These are phyloP conservation scores for Arthrobotrys iridis DNA, from an alignment of 2,329 filamentous ascomycete species.

Conservation along the genomic window DNA sequence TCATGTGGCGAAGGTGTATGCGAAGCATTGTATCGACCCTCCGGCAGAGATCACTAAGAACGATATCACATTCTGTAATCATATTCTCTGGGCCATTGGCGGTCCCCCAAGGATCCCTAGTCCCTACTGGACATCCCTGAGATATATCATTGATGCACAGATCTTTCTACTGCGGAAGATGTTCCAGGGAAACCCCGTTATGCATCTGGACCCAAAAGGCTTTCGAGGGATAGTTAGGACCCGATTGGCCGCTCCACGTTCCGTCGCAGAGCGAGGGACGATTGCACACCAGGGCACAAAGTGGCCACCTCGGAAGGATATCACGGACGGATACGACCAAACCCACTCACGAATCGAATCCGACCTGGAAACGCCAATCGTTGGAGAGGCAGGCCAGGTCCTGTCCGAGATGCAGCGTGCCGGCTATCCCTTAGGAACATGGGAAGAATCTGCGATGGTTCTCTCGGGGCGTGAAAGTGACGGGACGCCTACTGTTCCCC, in stretches of 20 bases:
- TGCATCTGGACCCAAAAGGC: conserved; percentile 46
- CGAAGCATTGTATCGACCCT: conserved; percentile 44
- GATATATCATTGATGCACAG: conserved; percentile 48
- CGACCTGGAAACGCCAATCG: conserved; percentile 12
- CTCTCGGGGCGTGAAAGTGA: conserved; percentile 56
- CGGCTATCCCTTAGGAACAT: conserved; percentile 53
- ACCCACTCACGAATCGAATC: conserved; percentile 29
- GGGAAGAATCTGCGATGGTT: conserved; percentile 56
- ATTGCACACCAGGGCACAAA: conserved; percentile 43
- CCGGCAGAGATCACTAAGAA: conserved; percentile 34
- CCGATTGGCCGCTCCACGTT: conserved; percentile 31
- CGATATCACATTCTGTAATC: conserved; percentile 43
- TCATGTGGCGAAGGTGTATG: conserved; percentile 29
- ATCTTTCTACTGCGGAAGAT: conserved; percentile 39
- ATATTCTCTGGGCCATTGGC: conserved; percentile 43
- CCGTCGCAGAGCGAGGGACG: conserved; percentile 16
- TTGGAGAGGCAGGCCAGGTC: conserved; percentile 54
- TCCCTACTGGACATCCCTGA: conserved; percentile 30
- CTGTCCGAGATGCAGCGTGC: conserved; percentile 56
- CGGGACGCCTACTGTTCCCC: conserved; percentile 56
- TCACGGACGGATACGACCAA: conserved; percentile 54
- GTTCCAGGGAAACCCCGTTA: conserved; percentile 38
- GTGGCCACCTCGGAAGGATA: conserved; percentile 57
- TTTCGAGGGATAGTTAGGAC: conserved; percentile 48
- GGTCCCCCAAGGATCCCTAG: conserved; percentile 17